A percentile compares a stretch with the other conserved stretches of the same genome.
Conservation (phyloP, 345 rosid species). For the Acer campestre region DNA sequence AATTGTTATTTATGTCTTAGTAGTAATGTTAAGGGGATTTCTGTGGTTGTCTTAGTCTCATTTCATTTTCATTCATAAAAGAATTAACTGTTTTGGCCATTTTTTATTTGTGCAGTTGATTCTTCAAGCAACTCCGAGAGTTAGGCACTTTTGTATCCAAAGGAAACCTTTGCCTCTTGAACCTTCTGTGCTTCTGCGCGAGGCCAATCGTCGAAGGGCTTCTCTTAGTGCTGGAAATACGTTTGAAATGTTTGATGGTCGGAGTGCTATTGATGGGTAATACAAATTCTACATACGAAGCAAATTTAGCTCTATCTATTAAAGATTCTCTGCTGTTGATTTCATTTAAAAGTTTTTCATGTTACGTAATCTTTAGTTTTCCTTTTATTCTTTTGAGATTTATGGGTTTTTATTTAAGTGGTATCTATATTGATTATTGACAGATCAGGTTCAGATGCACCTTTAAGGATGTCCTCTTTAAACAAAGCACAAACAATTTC, state of each 20-base stretch:
- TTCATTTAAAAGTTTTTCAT: not conserved
- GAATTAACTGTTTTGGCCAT: not conserved
- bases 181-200: constrained; percentile 89
- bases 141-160: constrained; percentile 85
- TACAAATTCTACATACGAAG: constrained; percentile 27
- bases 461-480: constrained; percentile 47
- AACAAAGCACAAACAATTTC: constrained; percentile 46
- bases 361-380: constrained; percentile 6
- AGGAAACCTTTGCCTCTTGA: constrained; percentile 91
- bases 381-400: constrained; percentile 20
- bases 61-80: not conserved
- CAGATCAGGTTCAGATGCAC: constrained; percentile 75
- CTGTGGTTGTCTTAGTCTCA: not conserved
- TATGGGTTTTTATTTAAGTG: constrained; percentile 32
- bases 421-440: constrained; percentile 46
- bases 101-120: constrained; percentile 54
- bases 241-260: constrained; percentile 69
- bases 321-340: constrained; percentile 15
- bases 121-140: constrained; percentile 73
- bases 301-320: constrained; percentile 8
- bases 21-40: not conserved
- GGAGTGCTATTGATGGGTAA: constrained; percentile 74
- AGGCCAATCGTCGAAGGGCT: constrained; percentile 95
- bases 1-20: not conserved
- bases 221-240: constrained; percentile 95